These are phyloP conservation scores for Mycena vitilis DNA, from an alignment of 768 basidiomycete species.

Conservation along the genomic window DNA sequence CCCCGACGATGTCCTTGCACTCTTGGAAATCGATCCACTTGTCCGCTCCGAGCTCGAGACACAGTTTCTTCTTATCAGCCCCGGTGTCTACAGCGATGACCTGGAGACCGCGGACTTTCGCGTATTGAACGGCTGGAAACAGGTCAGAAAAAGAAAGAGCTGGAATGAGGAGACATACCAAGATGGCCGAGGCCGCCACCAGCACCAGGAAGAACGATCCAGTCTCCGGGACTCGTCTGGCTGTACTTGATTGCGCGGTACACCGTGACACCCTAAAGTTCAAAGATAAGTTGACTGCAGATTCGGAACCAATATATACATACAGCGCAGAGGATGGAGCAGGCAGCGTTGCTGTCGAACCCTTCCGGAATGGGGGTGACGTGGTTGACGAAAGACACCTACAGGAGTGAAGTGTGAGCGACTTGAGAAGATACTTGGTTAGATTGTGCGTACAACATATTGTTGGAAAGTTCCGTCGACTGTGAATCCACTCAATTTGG, in stretches of 20 bases:
- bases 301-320: slow-evolving; percentile 34
- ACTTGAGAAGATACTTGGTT: not conserved
- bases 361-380: slow-evolving; percentile 86
- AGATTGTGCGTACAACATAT: slow-evolving; percentile 60
- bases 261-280: slow-evolving; percentile 77
- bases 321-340: slow-evolving; percentile 84
- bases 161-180: slow-evolving; percentile 48
- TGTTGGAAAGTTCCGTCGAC: slow-evolving; percentile 83
- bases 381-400: slow-evolving; percentile 76
- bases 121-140: slow-evolving; percentile 79
- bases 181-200: slow-evolving; percentile 89
- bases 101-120: slow-evolving; percentile 77
- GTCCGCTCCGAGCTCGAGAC: slow-evolving; percentile 74
- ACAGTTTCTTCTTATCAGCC: slow-evolving; percentile 74
- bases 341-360: slow-evolving; percentile 73
- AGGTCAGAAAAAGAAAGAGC: not conserved
- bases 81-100: slow-evolving; percentile 87
- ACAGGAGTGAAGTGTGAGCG: not conserved
- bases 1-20: slow-evolving; percentile 71
- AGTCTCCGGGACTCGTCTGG: slow-evolving; percentile 73
- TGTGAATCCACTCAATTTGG: slow-evolving; percentile 74
- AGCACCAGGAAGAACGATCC: slow-evolving; percentile 81
- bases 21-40: slow-evolving; percentile 83
- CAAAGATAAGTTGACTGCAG: not conserved
- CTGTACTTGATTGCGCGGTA: slow-evolving; percentile 88